Evolutionary conservation across 2,329 filamentous ascomycete genomes (phyloP).

Genomic region (Colletotrichum aenigma): DNA sequence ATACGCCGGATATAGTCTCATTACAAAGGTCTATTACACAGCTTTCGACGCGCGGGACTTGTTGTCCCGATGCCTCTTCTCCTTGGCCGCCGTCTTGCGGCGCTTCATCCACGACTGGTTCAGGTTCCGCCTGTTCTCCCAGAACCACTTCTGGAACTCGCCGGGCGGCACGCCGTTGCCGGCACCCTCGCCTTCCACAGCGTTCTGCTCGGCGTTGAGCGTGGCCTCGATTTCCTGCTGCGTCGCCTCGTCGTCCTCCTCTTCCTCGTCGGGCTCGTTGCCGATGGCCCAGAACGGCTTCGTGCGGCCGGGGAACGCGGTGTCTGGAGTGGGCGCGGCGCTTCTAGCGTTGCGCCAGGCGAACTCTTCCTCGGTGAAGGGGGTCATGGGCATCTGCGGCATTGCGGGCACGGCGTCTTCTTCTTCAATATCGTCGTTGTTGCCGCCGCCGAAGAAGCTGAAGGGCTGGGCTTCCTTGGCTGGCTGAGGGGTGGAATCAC

Average conservation of each 20-base stretch:
- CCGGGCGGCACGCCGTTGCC: conserved; percentile 26
- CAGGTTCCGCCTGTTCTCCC: conserved; percentile 67
- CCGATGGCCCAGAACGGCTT: conserved; percentile 62
- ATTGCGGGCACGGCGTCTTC: conserved; percentile 16
- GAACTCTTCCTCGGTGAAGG: conserved; percentile 80
- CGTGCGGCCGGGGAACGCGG: conserved; percentile 73
- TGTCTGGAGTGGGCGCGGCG: conserved; percentile 93
- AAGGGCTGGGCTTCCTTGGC: conserved; percentile 41
- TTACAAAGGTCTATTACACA: conserved; percentile 25
- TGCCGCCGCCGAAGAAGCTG: conserved; percentile 71
- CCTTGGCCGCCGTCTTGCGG: conserved; percentile 66
- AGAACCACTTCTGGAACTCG: conserved; percentile 72
- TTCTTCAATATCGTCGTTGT: conserved; percentile 46
- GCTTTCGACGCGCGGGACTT: conserved; percentile 54
- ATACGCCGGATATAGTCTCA: background rate
- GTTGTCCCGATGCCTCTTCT: conserved; percentile 70
- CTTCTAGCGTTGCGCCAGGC: conserved; percentile 79
- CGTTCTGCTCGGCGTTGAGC: conserved; percentile 29
- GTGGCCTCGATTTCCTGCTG: conserved; percentile 30
- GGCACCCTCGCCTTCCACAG: conserved; percentile 10
- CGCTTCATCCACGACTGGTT: conserved; percentile 71
- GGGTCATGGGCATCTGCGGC: conserved; percentile 71
- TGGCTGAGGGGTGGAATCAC: background rate
- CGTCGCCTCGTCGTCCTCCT: conserved; percentile 37
- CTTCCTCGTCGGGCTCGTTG: conserved; percentile 50